phyloP scores from a whole-genome alignment of 768 basidiomycete species.

The Multifurca ochricompacta region DNA sequence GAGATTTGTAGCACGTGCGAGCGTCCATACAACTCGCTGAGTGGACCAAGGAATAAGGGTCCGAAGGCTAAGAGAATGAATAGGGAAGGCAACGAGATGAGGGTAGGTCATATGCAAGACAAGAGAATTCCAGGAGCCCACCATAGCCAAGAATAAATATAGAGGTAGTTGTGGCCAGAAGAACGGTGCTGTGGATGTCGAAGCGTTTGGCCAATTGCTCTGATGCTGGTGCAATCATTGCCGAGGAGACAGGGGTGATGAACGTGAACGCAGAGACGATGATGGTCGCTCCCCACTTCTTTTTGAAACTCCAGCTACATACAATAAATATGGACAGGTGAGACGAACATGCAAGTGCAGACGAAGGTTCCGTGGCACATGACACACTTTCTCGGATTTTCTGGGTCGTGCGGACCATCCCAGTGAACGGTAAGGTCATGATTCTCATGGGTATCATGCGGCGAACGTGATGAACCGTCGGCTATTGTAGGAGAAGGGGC shows the following conservation, averaged over 20 bases:
- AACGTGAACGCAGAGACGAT: conserved; percentile 60
- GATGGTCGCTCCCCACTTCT: conserved; percentile 34
- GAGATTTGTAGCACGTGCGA: conserved; percentile 50
- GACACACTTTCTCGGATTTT: conserved; percentile 14
- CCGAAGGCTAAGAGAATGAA: conserved; percentile 36
- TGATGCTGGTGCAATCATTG: conserved; percentile 65
- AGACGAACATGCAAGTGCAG: not conserved
- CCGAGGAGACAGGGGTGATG: conserved; percentile 59
- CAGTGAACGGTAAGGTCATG: conserved; percentile 7
- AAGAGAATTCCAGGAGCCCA: conserved; percentile 22
- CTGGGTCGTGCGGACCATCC: conserved; percentile 16
- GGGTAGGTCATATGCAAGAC: not conserved
- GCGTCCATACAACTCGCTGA: conserved; percentile 68
- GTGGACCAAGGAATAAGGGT: conserved; percentile 43
- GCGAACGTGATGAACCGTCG: not conserved
- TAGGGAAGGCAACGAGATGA: not conserved
- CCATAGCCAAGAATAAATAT: conserved; percentile 52
- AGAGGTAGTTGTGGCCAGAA: conserved; percentile 46
- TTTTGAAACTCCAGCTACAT: conserved; percentile 10
- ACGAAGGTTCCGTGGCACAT: not conserved
- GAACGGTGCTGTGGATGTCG: conserved; percentile 40
- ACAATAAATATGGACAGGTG: not conserved
- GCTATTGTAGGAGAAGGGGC: not conserved
- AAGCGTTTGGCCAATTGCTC: conserved; percentile 44
- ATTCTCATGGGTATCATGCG: not conserved